Conservation (phyloP, 2,329 filamentous ascomycete species). For the Colletotrichum trifolii region DNA sequence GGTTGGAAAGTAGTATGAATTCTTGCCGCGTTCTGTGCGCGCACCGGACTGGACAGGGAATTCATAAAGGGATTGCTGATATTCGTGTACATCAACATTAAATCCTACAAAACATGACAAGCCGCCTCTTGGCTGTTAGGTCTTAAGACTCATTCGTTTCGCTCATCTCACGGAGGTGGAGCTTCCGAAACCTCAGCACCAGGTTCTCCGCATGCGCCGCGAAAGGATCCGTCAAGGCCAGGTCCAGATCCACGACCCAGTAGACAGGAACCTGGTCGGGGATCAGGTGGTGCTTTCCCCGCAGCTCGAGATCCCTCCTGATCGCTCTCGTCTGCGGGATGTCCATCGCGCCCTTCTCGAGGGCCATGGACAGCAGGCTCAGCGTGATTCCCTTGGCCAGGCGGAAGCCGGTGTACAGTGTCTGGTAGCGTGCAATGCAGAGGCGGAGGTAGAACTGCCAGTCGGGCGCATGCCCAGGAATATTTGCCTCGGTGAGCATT, state of each 20-base stretch:
- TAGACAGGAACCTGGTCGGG: conserved; percentile 45
- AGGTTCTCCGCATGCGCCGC: conserved; percentile 47
- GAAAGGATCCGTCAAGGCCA: conserved; percentile 48
- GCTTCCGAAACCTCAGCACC: conserved; percentile 42
- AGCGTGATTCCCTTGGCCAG: conserved; percentile 48
- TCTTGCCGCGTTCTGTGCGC: no score
- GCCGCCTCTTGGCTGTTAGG: no score
- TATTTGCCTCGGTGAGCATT: conserved; percentile 42
- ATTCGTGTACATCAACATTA: no score
- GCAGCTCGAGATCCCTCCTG: conserved; percentile 43
- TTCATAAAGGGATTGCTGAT: no score
- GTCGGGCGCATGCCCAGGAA: conserved; percentile 36
- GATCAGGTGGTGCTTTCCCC: conserved; percentile 37
- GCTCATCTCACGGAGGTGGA: neutral
- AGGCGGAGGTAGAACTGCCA: conserved; percentile 50
- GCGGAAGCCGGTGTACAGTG: conserved; percentile 47
- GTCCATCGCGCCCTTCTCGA: conserved; percentile 47
- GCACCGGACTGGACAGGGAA: no score
- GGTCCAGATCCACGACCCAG: conserved; percentile 49
- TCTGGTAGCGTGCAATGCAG: conserved; percentile 52
- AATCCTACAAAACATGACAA: no score
- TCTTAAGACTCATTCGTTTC: no score
- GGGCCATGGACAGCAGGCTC: conserved; percentile 50
- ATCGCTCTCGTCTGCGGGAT: conserved; percentile 43
- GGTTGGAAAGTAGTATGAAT: no score